Percentiles rank a stretch among this genome's conserved stretches.
phyloP scores from a whole-genome alignment of 768 basidiomycete genomes.

The Tylopilus sp. region DNA sequence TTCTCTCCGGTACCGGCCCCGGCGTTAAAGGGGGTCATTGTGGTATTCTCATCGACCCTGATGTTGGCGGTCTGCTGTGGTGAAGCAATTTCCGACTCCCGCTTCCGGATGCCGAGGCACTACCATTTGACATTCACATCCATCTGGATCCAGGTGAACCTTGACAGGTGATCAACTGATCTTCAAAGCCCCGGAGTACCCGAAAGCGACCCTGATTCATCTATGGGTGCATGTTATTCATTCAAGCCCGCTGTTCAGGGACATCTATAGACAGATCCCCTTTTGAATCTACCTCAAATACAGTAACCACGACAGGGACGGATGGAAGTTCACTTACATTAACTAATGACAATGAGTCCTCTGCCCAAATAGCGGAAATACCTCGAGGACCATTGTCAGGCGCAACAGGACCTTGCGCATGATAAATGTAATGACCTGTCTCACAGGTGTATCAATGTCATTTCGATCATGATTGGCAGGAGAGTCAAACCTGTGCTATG shows the following conservation, averaged over 20 bases:
- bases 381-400: slow-evolving; percentile 9
- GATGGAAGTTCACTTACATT: slow-evolving; percentile 16
- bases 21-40: slow-evolving; percentile 9
- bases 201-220: slow-evolving; percentile 28
- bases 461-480: neutral
- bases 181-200: slow-evolving; percentile 12
- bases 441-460: neutral
- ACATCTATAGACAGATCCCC: slow-evolving; percentile 15
- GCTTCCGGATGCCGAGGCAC: neutral
- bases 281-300: slow-evolving; percentile 15
- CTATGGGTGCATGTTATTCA: slow-evolving; percentile 16
- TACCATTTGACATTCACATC: slow-evolving; percentile 1
- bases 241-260: slow-evolving; percentile 23
- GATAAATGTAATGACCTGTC: neutral
- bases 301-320: slow-evolving; percentile 23
- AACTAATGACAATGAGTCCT: slow-evolving; percentile 4
- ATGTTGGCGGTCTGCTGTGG: neutral
- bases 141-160: neutral
- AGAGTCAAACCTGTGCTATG: slow-evolving; percentile 1
- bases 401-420: neutral
- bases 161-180: slow-evolving; percentile 14
- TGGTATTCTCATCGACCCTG: slow-evolving; percentile 1
- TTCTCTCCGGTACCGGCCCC: slow-evolving; percentile 18
- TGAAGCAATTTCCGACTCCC: neutral
- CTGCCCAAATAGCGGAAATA: slow-evolving; percentile 21